Conservation (phyloP, 2,329 filamentous ascomycete species). For the Beauveria australis region DNA sequence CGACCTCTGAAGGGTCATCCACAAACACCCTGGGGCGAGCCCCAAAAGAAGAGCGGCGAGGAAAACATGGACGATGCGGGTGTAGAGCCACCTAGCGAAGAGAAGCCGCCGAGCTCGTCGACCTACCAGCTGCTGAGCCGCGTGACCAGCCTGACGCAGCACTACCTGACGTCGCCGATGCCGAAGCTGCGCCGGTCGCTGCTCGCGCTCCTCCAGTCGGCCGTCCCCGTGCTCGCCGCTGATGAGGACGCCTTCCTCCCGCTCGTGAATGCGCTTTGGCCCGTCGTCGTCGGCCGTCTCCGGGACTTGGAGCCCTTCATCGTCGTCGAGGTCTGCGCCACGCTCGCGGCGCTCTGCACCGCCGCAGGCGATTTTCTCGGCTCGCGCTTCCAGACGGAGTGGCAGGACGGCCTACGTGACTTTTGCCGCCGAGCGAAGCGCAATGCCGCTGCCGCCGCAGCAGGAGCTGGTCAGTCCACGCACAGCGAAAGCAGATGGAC, state of each 20-base stretch:
- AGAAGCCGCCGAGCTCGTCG: conserved; percentile 59
- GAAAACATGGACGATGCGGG: conserved; percentile 25
- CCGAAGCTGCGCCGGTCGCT: conserved; percentile 70
- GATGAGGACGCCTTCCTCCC: conserved; percentile 83
- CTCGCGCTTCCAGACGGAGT: conserved; percentile 66
- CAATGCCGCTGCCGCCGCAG: conserved; percentile 22
- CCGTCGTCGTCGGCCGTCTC: conserved; percentile 62
- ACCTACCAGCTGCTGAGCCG: conserved; percentile 74
- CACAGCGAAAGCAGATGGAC: conserved; percentile 9
- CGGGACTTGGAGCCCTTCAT: conserved; percentile 62
- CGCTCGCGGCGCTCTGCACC: conserved; percentile 60
- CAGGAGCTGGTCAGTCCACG: conserved; percentile 2
- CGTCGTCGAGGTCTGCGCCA: conserved; percentile 58
- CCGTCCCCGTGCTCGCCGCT: conserved; percentile 60
- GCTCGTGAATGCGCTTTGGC: conserved; percentile 85
- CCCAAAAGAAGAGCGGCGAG: conserved; percentile 22
- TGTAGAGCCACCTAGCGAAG: conserved; percentile 21
- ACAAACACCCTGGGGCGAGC: conserved; percentile 29
- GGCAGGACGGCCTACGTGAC: conserved; percentile 45
- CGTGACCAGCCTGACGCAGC: conserved; percentile 76
- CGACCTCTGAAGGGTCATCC: conserved; percentile 24
- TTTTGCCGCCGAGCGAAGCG: conserved; percentile 40
- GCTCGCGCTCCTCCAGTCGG: conserved; percentile 65
- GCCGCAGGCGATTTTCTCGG: conserved; percentile 75
- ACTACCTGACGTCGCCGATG: conserved; percentile 82